Evolutionary conservation across 495 filamentous ascomycete genomes (phyloP).

Genomic region (Tuber calosporum): DNA sequence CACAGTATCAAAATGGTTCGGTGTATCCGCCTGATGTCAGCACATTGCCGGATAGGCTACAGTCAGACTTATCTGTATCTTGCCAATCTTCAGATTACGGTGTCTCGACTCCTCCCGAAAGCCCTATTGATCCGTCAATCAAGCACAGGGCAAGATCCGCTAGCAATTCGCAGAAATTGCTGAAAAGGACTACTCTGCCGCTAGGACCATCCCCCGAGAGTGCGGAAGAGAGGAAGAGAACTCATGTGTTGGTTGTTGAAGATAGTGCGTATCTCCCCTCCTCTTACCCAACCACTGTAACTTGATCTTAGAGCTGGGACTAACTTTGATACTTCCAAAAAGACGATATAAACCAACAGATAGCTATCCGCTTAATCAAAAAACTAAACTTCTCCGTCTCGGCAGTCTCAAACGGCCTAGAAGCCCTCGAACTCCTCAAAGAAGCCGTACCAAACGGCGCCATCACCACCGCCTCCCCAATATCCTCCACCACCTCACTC

Average conservation of each 20-base stretch:
- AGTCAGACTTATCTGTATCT: constrained; percentile 57
- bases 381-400: constrained; percentile 60
- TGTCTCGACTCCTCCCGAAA: constrained; percentile 34
- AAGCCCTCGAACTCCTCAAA: constrained; percentile 63
- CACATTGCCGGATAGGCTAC: constrained; percentile 54
- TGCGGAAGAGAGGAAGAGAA: constrained; percentile 49
- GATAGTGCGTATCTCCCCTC: constrained; percentile 51
- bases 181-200: constrained; percentile 40
- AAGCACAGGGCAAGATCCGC: constrained; percentile 28
- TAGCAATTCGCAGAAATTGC: constrained; percentile 27
- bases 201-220: constrained; percentile 37
- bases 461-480: constrained; percentile 1
- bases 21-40: constrained; percentile 47
- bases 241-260: constrained; percentile 66
- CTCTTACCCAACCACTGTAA: not conserved
- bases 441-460: constrained; percentile 26
- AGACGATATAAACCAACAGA: constrained; percentile 64
- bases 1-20: constrained; percentile 40
- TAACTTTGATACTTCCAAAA: constrained; percentile 1
- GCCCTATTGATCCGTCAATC: constrained; percentile 20
- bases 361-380: constrained; percentile 63
- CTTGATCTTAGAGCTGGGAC: not conserved
- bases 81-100: constrained; percentile 43
- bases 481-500: constrained; percentile 3
- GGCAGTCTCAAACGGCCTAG: constrained; percentile 57